phyloP scores from a whole-genome alignment of 768 basidiomycete species.

The Termitomyces sp. region DNA sequence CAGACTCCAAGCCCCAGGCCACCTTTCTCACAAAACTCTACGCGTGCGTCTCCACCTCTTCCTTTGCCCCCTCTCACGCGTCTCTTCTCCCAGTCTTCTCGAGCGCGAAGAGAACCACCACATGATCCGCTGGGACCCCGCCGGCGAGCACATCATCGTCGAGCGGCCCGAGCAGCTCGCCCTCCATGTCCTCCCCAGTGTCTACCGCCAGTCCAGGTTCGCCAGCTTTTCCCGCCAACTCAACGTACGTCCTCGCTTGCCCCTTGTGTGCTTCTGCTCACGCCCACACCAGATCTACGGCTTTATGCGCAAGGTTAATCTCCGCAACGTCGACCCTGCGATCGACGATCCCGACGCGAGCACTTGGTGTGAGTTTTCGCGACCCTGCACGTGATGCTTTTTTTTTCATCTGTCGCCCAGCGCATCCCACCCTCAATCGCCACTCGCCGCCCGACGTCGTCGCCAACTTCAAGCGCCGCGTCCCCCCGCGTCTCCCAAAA shows the following conservation, averaged over 20 bases:
- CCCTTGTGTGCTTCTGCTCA: constrained; percentile 17
- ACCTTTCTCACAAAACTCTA: constrained; percentile 98
- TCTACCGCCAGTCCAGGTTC: constrained; percentile 95
- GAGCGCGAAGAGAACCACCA: constrained; percentile 92
- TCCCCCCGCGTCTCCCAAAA: constrained; percentile 88
- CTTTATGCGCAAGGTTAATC: constrained; percentile 97
- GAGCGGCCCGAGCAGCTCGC: constrained; percentile 92
- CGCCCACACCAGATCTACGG: constrained; percentile 75
- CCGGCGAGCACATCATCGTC: constrained; percentile 93
- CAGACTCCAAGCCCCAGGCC: constrained; percentile 79
- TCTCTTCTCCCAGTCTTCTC: constrained; percentile 52
- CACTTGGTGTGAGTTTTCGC: constrained; percentile 80
- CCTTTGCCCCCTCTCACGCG: constrained; percentile 9
- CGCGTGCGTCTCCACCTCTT: constrained; percentile 54
- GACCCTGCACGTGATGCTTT: not conserved
- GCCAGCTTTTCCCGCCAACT: constrained; percentile 97
- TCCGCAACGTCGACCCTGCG: constrained; percentile 91
- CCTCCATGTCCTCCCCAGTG: constrained; percentile 86
- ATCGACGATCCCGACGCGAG: constrained; percentile 95
- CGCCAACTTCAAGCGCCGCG: constrained; percentile 92
- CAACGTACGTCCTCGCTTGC: constrained; percentile 59
- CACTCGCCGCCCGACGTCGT: constrained; percentile 88
- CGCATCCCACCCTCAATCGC: constrained; percentile 88
- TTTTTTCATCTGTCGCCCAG: constrained; percentile 32
- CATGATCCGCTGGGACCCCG: constrained; percentile 95